Conservation (phyloP, 2,329 filamentous ascomycete species). For the Ophiostoma sp. region DNA sequence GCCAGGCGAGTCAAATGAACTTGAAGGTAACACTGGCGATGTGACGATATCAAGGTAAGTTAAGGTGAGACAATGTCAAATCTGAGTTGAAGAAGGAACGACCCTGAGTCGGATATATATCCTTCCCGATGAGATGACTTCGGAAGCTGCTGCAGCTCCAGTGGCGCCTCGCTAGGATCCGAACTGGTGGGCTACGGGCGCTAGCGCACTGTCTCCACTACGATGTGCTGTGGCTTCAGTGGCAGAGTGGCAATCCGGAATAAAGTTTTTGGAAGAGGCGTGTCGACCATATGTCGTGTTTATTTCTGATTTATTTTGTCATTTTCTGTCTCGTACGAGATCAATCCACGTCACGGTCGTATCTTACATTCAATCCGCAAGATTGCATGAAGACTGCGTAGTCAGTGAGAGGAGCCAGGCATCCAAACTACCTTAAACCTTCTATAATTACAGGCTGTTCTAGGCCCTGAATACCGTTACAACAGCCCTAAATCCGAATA, state of each 20-base stretch:
- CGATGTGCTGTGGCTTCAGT: background rate
- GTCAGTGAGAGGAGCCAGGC: background rate
- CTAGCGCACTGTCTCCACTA: background rate
- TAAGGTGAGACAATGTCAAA: background rate
- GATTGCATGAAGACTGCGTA: background rate
- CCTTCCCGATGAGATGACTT: background rate
- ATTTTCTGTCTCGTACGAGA: background rate
- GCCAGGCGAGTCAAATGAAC: no score
- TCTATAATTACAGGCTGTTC: background rate
- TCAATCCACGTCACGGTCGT: background rate
- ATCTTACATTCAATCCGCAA: background rate
- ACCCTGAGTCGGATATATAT: constrained; percentile 7
- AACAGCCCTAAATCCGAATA: background rate
- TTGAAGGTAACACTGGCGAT: background rate
- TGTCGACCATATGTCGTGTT: background rate
- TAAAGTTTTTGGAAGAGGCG: background rate
- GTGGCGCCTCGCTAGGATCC: background rate
- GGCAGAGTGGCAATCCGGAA: background rate
- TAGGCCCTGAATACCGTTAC: background rate
- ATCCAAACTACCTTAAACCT: no score
- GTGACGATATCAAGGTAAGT: background rate
- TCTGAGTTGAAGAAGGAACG: background rate
- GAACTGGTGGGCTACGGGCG: background rate
- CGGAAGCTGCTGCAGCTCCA: background rate
- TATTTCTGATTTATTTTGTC: background rate